Percentiles rank a stretch among this genome's conserved stretches.
Conservation (phyloP, 163 green algal species). For the Picocystis sp. region DNA sequence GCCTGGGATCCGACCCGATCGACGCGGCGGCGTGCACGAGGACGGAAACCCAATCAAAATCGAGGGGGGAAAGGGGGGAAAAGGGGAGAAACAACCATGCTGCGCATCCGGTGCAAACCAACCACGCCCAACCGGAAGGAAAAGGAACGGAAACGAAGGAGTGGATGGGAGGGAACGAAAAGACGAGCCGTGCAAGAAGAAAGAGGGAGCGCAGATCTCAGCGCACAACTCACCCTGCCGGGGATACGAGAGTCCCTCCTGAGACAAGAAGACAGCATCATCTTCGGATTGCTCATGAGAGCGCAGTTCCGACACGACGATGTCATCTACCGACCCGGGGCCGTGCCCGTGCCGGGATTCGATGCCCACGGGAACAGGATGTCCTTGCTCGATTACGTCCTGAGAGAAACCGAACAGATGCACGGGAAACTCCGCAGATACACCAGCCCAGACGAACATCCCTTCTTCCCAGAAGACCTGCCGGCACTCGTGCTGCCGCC, state of each 20-base stretch:
- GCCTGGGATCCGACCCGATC: too few species aligned
- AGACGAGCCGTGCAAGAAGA: too few species aligned
- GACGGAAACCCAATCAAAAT: too few species aligned
- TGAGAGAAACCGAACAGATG: constrained; percentile 77
- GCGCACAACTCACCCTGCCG: too few species aligned
- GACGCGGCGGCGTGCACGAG: too few species aligned
- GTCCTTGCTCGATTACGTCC: constrained; percentile 79
- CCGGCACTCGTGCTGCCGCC: constrained; percentile 38
- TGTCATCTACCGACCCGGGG: constrained; percentile 56
- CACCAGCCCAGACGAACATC: constrained; percentile 83
- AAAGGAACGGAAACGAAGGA: too few species aligned
- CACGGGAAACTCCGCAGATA: constrained; percentile 71
- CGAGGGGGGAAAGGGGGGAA: too few species aligned
- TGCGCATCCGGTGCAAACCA: too few species aligned
- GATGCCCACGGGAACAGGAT: constrained; percentile 30
- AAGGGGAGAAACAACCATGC: too few species aligned
- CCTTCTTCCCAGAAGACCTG: constrained; percentile 77
- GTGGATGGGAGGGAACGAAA: too few species aligned
- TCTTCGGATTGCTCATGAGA: constrained; percentile 88
- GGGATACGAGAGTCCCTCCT: constrained; percentile 53
- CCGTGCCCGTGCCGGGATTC: constrained; percentile 49
- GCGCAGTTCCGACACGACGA: constrained; percentile 74
- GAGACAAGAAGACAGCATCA: constrained; percentile 92
- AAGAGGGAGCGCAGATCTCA: too few species aligned
- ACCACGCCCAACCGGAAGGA: too few species aligned